Evolutionary conservation across 2,329 filamentous ascomycete genomes (phyloP), one percentile per base, ranked within the genome.

Genomic region (Diaporthe sp.): DNA sequence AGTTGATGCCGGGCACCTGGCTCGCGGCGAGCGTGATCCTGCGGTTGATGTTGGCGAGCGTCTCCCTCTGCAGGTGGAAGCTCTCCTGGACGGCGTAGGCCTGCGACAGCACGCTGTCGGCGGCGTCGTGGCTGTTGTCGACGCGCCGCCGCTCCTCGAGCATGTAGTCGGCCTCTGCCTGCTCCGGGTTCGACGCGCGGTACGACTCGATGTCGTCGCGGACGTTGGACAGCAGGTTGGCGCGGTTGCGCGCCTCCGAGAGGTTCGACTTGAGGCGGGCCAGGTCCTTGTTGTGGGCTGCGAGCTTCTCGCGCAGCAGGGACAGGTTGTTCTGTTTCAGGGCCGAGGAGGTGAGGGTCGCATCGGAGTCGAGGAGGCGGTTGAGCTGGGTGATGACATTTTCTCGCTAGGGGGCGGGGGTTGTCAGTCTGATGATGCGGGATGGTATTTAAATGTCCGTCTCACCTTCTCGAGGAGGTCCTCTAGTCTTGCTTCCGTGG

Each of bases 271-370:
- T 93, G 70, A 98, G 89, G 13, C 95, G 94, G 6, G 88, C 84
- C 51, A 98, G 91, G 84, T 98, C 96, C 78, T 93, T 93, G 77
- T 93, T 92, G 87, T 99, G 96, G 82, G 98, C 94, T 51, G 92
- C 88, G 22, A 98, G 92, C 83, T 98, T 94, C 86, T 98, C 96
- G 79, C 95, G 94, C 80, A 98, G 95, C 42, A 98, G 93, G 75
- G 94, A 90, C 51, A 99, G 92, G 83, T 98, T 98, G 87, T 96
- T 98, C 82, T 98, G 96, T 86, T 98, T 98, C n/a, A 98, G 90
- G 74, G 96, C 95, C 51, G 96, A 98, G 59, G 95, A 93, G 69
- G 94, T 95, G 76, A 97, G 91, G 74, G 93, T 89, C 31, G 95
- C 92, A 89, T 98, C 96, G 74, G 96, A 98, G 87, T 98, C 96